phyloP scores from a whole-genome alignment of 257 asterid species.

The Marsdenia floribunda region DNA sequence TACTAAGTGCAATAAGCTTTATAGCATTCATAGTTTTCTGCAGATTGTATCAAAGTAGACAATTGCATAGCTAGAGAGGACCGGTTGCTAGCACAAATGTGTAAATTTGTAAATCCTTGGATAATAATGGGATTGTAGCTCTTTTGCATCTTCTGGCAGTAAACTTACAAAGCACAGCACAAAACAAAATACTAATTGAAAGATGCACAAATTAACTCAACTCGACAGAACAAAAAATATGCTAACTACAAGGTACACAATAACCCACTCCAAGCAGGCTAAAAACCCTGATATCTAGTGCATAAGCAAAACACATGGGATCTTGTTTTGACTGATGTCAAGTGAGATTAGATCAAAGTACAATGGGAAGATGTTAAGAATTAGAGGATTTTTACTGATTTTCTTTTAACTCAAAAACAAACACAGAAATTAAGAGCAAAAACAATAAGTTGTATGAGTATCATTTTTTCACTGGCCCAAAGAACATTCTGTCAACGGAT shows the following conservation, averaged over 20 bases:
- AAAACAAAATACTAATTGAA: background rate
- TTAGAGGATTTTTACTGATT: background rate
- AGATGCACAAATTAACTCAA: background rate
- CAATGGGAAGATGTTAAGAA: background rate
- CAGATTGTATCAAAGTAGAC: constrained; percentile 32
- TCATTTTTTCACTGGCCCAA: background rate
- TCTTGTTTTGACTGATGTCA: background rate
- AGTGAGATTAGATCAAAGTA: background rate
- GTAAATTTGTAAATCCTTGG: background rate
- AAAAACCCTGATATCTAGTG: background rate
- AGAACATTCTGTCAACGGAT: constrained; percentile 8
- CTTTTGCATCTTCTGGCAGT: background rate
- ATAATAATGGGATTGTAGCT: background rate
- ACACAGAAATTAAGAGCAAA: background rate
- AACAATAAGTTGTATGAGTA: background rate
- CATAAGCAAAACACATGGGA: background rate
- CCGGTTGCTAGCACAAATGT: background rate
- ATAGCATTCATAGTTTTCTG: constrained; percentile 43
- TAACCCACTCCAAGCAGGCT: background rate
- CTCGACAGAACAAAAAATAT: background rate
- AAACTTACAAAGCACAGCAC: background rate
- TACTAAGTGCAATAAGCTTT: constrained; percentile 44
- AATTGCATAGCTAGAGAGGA: constrained; percentile 1
- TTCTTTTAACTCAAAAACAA: background rate
- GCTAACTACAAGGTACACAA: background rate